A percentile compares a stretch with the other conserved stretches of the same genome.
Conservation (phyloP, 2,329 filamentous ascomycete species). For the Penicillium sp. region DNA sequence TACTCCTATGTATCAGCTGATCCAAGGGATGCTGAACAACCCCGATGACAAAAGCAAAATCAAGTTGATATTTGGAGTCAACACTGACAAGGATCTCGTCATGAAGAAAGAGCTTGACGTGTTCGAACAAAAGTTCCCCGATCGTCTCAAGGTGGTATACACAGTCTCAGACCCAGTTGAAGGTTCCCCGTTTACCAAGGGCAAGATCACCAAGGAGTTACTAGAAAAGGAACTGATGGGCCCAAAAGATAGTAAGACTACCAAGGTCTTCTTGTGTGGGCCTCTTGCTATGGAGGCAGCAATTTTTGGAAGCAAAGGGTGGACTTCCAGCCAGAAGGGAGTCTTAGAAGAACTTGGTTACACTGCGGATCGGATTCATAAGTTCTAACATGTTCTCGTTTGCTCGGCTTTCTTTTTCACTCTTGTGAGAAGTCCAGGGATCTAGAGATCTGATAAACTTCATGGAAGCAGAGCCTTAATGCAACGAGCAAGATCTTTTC, state of each 20-base stretch:
- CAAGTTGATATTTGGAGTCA: background rate
- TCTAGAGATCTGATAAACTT: too few species aligned
- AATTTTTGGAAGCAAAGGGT: background rate
- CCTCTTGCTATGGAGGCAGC: background rate
- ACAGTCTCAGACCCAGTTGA: background rate
- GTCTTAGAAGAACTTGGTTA: background rate
- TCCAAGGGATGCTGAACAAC: background rate
- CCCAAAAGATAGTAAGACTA: background rate
- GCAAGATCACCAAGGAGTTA: background rate
- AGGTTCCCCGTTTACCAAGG: background rate
- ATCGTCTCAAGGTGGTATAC: background rate
- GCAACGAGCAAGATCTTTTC: too few species aligned
- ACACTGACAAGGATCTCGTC: background rate
- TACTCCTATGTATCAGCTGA: background rate
- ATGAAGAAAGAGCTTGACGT: background rate
- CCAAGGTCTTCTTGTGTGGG: background rate
- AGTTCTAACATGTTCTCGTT: background rate
- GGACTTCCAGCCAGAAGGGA: background rate
- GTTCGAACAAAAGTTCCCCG: background rate
- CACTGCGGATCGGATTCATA: background rate
- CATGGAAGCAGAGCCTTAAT: too few species aligned
- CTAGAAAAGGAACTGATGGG: background rate
- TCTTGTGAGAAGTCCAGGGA: too few species aligned
- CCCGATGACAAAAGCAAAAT: background rate
- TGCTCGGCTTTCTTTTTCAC: too few species aligned